Evolutionary conservation across 2,329 filamentous ascomycete species (phyloP).

Genomic region (Waltergamsia citrina): DNA sequence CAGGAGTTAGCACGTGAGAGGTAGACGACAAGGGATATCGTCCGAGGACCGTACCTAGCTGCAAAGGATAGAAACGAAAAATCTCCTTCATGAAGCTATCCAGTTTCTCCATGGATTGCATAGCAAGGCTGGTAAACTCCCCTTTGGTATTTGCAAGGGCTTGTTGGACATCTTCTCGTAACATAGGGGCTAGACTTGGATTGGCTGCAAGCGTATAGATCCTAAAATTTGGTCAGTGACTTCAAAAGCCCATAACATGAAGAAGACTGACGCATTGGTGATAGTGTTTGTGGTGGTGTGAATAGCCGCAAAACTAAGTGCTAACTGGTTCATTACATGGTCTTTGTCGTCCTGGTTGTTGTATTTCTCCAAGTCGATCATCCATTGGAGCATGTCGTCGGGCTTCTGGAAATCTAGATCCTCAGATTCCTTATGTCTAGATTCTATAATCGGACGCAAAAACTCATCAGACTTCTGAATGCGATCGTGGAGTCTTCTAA

Average conservation of each 20-base stretch:
- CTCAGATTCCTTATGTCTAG: constrained; percentile 11
- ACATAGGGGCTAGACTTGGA: constrained; percentile 37
- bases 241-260: neutral
- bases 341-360: constrained; percentile 18
- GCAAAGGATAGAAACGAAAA: constrained; percentile 18
- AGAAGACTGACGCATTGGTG: constrained; percentile 27
- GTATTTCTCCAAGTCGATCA: constrained; percentile 28
- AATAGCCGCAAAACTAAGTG: constrained; percentile 38
- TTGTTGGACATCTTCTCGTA: constrained; percentile 39
- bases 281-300: constrained; percentile 37
- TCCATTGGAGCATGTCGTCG: constrained; percentile 38
- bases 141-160: constrained; percentile 23
- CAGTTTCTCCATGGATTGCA: constrained; percentile 27
- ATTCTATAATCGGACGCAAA: constrained; percentile 22
- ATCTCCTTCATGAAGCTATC: constrained; percentile 30
- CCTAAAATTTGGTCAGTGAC: constrained; percentile 9
- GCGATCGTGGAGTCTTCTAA: constrained; percentile 21
- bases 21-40: too few species aligned
- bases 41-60: constrained; percentile 23
- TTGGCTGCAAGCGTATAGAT: constrained; percentile 41
- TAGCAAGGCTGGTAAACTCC: constrained; percentile 21
- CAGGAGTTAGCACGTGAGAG: too few species aligned
- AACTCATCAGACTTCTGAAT: constrained; percentile 21
- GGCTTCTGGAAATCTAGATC: constrained; percentile 17
- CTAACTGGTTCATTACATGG: constrained; percentile 30